Base-by-base conservation (phyloP, 208 protist genomes). In the Trypanosoma cruzi region DNA sequence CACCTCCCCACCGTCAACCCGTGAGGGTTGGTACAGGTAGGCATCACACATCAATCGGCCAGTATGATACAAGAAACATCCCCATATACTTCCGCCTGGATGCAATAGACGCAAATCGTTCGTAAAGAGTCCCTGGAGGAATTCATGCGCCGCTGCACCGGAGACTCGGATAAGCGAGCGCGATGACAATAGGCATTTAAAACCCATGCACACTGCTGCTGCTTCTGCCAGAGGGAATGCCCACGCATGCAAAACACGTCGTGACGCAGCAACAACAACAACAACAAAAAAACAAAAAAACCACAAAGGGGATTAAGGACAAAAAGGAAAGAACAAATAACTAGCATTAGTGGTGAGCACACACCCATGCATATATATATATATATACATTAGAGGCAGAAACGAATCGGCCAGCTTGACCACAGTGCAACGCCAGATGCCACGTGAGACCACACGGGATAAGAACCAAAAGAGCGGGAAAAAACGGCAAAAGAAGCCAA, bases 1-100 rank as follows among this genome's bases (percentile, higher is more conserved):
- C 16, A 69, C 46, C 59, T 86, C 68, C 5, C 67, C 81, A 11
- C 82, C 59, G 50, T 80, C 62, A 31, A 68, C 48, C 0, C 49
- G 61, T 28, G 42, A 34, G 34, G 63, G 79, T 46, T 94, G 83
- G 63, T 92, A 90, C 34, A 96, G 20, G 73, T 87, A 83, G 7
- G 90, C 90, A 62, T 96, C 90, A 71, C 84, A 89, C 58, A 96
- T 64, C 20, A 96, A 84, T 20, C 88, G 88, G 11, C 90, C 90
- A 13, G 80, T 90, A 63, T 89, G 85, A 60, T 89, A 77, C 26
- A 96, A 84, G 61, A 96, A 96, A 64, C 88, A 93, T 24, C 90
- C 90, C 73, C 82, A 96, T 32, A 90, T 65, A 52, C 84, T 84
- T 28, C 84, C 81, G 28, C 78, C 79, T 2, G 85, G 83, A 14